These are phyloP conservation scores for Laburnicola sp. DNA, from an alignment of 2,329 filamentous ascomycete species.

Conservation along the genomic window DNA sequence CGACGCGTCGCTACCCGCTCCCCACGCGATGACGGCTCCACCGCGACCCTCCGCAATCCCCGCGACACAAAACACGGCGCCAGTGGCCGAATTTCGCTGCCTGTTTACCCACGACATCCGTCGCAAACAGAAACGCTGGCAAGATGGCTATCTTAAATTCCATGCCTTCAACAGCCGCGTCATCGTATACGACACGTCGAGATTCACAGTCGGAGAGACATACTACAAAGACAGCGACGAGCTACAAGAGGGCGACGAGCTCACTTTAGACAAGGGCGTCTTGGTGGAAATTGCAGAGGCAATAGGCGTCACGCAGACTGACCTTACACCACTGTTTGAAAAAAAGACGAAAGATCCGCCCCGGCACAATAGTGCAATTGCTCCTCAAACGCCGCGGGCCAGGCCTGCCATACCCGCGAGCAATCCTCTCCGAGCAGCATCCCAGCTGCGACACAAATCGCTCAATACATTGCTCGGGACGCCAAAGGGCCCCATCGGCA, in stretches of 20 bases:
- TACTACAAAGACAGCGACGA: slow-evolving; percentile 73
- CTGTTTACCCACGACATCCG: slow-evolving; percentile 84
- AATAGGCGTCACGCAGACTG: slow-evolving; percentile 73
- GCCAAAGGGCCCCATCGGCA: slow-evolving; percentile 65
- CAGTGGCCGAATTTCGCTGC: slow-evolving; percentile 80
- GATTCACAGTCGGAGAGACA: slow-evolving; percentile 80
- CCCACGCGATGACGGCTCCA: slow-evolving; percentile 32
- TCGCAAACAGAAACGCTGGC: slow-evolving; percentile 89
- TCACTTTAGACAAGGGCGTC: slow-evolving; percentile 74
- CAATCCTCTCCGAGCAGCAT: slow-evolving; percentile 18
- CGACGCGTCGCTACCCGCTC: slow-evolving; percentile 13
- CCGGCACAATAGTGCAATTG: slow-evolving; percentile 20
- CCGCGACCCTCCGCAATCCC: slow-evolving; percentile 43
- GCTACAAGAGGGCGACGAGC: slow-evolving; percentile 80
- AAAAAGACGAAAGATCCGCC: slow-evolving; percentile 59
- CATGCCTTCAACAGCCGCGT: slow-evolving; percentile 89
- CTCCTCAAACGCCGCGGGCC: slow-evolving; percentile 16
- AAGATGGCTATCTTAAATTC: slow-evolving; percentile 84
- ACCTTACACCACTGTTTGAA: slow-evolving; percentile 74
- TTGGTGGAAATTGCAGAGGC: slow-evolving; percentile 80
- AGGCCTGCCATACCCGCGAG: slow-evolving; percentile 26
- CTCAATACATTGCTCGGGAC: slow-evolving; percentile 67
- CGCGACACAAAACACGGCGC: slow-evolving; percentile 66
- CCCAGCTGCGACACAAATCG: slow-evolving; percentile 59
- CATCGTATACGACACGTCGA: slow-evolving; percentile 84